phyloP scores from a whole-genome alignment of 2,329 filamentous ascomycete genomes.

The Scortechinia acanthostroma region DNA sequence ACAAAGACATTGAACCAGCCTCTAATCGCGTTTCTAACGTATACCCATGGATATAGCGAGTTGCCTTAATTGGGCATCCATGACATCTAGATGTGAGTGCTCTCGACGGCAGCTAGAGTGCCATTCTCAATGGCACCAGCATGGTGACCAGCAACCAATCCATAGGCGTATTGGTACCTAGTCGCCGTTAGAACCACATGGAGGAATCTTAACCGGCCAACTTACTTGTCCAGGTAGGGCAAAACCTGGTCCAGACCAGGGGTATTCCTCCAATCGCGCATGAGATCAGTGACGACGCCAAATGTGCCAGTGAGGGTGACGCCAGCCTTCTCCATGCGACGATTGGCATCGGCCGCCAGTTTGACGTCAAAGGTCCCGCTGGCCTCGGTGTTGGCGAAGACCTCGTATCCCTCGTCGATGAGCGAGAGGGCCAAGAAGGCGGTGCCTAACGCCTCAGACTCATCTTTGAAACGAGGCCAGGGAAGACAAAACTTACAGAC shows the following conservation, averaged over 20 bases:
- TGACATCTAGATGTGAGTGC: too few species aligned
- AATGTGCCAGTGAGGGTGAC: slow-evolving; percentile 59
- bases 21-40: too few species aligned
- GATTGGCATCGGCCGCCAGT: slow-evolving; percentile 56
- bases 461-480: not conserved
- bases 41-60: too few species aligned
- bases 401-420: slow-evolving; percentile 62
- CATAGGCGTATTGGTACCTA: not conserved
- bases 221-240: slow-evolving; percentile 55
- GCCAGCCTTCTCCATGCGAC: slow-evolving; percentile 59
- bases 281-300: slow-evolving; percentile 58
- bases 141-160: not conserved
- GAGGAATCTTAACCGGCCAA: not conserved
- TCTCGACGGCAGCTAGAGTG: not conserved
- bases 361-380: slow-evolving; percentile 58
- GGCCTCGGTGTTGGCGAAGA: slow-evolving; percentile 69
- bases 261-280: slow-evolving; percentile 60
- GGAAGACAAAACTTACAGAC: slow-evolving; percentile 49
- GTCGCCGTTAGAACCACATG: not conserved
- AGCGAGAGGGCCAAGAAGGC: slow-evolving; percentile 70
- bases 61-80: too few species aligned
- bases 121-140: not conserved
- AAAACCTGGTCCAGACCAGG: slow-evolving; percentile 47
- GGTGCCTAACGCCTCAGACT: slow-evolving; percentile 43
- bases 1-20: too few species aligned